These are phyloP conservation scores for Diacronema lutheri DNA, from an alignment of 78 protist species.

Conservation along the genomic window DNA sequence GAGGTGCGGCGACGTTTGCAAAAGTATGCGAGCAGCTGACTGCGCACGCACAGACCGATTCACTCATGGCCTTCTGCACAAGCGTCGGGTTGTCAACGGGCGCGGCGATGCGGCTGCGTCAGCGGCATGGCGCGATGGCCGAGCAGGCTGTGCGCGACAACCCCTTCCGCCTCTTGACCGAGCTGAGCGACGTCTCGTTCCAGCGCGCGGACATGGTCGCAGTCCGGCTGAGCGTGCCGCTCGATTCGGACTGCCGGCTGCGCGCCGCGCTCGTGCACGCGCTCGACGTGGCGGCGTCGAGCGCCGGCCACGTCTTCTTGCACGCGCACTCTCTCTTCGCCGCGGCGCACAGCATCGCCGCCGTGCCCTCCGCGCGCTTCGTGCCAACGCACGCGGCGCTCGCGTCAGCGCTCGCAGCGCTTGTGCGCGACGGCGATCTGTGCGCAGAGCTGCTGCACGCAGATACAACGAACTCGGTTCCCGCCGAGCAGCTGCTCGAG, in stretches of 20 bases:
- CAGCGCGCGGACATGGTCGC: background rate
- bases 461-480: too few relatives aligned
- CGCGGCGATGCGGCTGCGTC: background rate
- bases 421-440: too few relatives aligned
- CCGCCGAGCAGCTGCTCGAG: too few relatives aligned
- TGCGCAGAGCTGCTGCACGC: too few relatives aligned
- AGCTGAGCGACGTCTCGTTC: background rate
- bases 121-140: background rate
- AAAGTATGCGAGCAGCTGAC: too few relatives aligned
- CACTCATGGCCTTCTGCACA: too few relatives aligned
- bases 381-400: background rate
- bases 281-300: too few relatives aligned
- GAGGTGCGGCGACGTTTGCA: too few relatives aligned
- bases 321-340: background rate
- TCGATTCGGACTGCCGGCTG: background rate
- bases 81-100: background rate
- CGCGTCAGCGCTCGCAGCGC: background rate
- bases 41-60: too few relatives aligned
- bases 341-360: background rate
- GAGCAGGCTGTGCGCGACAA: background rate
- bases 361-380: background rate
- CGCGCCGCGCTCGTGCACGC: background rate
- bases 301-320: background rate
- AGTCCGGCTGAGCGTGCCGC: too few relatives aligned
- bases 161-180: background rate